Evolutionary conservation across 2,329 filamentous ascomycete genomes (phyloP), one percentile per base, ranked within the genome.

Genomic region (Meredithiella fracta): DNA sequence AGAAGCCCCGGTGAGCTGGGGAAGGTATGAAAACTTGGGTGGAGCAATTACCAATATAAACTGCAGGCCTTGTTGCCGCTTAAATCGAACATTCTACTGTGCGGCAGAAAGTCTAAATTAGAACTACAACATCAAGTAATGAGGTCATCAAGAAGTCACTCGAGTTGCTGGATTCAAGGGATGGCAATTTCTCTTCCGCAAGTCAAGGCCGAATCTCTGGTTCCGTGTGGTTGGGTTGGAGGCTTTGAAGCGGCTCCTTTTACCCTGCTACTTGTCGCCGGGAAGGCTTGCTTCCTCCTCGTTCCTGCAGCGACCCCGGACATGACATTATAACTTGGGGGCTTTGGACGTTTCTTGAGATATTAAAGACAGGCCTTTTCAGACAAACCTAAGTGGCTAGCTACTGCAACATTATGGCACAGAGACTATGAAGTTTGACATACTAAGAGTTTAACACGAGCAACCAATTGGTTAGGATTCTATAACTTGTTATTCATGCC

Each of bases 281-380:
- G 31, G 31, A 40, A 53, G 20, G 37, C 51, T 42, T 25, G 11
- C 31, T 38, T 44, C 34, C 51, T 53, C 51, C 37, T 53, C 14
- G 51, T 53, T 53, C 51, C 51, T 53, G 51, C 51, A 53, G 34
- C 37, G 1, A 42, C 34, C 51, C 51, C 31, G 31, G 11, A n/a
- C 34, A 37, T 52, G 29, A 22, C 3, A 5, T 5, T n/a, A 20
- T 42, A 15, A 4, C n/a, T 42, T 4, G 11, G 38, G 44, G 23
- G 22, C 8, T 49, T 49, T 2, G n/a, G 44, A 49, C 1, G 40
- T 44, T n/a, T 22, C 40, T 7, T n/a, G 7, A 2, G 11, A 44
- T 44, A n/a, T 9, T n/a, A n/a, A n/a, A 8, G 11, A 11, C 29
- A 34, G 11, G 29, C 29, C 11, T 34, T 5, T 34, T 34, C 29